Percentiles rank a stretch among this genome's conserved stretches.
Evolutionary conservation across 169 alveolate species (phyloP).

Genomic region (Plasmodium falciparum): DNA sequence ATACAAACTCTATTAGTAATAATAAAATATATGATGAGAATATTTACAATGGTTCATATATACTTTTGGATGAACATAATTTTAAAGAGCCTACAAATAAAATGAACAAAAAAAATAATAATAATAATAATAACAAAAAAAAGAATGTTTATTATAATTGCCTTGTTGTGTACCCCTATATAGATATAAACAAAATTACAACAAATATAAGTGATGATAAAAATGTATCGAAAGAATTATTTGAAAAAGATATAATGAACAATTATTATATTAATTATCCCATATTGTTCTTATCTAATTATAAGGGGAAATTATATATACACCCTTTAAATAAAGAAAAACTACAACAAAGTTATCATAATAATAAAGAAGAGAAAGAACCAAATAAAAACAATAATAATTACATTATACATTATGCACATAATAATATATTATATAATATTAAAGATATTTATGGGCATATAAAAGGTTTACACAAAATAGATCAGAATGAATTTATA

Average conservation of each 20-base stretch:
- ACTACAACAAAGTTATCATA: neutral
- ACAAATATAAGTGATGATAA: neutral
- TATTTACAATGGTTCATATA: slow-evolving; percentile 14
- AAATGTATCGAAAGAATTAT: neutral
- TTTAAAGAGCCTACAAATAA: neutral
- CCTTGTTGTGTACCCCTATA: slow-evolving; percentile 30
- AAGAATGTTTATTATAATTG: neutral
- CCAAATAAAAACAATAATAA: too few species aligned
- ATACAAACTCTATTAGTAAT: neutral
- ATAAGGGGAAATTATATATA: slow-evolving; percentile 46
- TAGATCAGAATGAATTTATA: slow-evolving; percentile 30
- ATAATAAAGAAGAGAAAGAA: neutral
- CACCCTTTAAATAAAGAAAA: slow-evolving; percentile 7
- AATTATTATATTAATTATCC: slow-evolving; percentile 16
- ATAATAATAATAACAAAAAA: neutral
- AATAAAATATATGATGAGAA: neutral
- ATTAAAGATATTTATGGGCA: neutral
- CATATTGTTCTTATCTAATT: slow-evolving; percentile 21
- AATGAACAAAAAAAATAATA: neutral
- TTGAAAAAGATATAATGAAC: slow-evolving; percentile 3
- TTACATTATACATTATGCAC: too few species aligned
- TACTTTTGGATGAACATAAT: slow-evolving; percentile 2
- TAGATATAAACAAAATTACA: slow-evolving; percentile 4
- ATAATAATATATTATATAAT: neutral
- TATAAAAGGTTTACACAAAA: slow-evolving; percentile 14